Percentiles rank a stretch among this genome's conserved stretches.
Conservation (phyloP, 108 stramenopile species). For the Discostella pseudostelligera region DNA sequence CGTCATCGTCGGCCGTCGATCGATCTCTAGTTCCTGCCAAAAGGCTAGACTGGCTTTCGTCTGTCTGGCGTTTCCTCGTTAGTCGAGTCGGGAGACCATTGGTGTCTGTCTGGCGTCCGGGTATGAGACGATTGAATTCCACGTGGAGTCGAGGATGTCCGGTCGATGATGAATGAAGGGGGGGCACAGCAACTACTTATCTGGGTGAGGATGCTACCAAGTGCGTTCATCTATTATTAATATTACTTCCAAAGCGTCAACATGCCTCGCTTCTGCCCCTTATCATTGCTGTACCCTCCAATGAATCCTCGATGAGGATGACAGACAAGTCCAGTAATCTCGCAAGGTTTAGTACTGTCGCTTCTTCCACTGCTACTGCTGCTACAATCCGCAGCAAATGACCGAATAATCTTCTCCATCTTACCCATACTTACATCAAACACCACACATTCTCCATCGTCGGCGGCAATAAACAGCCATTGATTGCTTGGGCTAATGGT, state of each 20-base stretch:
- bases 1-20: too few species aligned
- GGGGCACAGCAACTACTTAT: too few species aligned
- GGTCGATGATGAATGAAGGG: too few species aligned
- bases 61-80: too few species aligned
- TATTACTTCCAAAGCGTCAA: constrained; percentile 75
- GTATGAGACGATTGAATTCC: too few species aligned
- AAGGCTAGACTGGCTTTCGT: too few species aligned
- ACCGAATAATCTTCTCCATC: constrained; percentile 50
- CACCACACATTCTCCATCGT: constrained; percentile 66
- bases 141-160: too few species aligned
- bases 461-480: constrained; percentile 59
- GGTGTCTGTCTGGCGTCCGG: too few species aligned
- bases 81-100: too few species aligned
- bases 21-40: too few species aligned
- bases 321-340: constrained; percentile 65
- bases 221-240: background rate
- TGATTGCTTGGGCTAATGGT: constrained; percentile 61
- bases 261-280: constrained; percentile 69
- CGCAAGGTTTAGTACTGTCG: constrained; percentile 34
- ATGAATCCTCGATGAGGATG: constrained; percentile 74
- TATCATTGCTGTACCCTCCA: constrained; percentile 78
- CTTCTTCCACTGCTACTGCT: constrained; percentile 30
- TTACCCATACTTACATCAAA: constrained; percentile 62
- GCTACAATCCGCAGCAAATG: constrained; percentile 58
- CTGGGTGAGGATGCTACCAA: too few species aligned